A percentile compares a stretch with the other conserved stretches of the same genome.
phyloP scores from a whole-genome alignment of 441 rosid species.

The Brassica balearica region DNA sequence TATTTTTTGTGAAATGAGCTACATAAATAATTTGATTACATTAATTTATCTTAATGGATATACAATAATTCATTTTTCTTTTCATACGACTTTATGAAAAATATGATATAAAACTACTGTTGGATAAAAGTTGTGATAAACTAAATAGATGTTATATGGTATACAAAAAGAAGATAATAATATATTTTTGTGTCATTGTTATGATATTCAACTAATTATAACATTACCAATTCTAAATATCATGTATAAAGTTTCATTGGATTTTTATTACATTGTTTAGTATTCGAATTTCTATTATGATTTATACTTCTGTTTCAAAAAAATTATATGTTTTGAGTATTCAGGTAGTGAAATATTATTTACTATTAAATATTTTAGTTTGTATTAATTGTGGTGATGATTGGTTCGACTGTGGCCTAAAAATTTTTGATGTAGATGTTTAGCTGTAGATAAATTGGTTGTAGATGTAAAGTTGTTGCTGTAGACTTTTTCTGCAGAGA shows the following conservation, averaged over 20 bases:
- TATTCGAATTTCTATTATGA: background rate
- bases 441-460: no score
- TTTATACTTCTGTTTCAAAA: background rate
- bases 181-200: background rate
- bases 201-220: background rate
- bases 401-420: no score
- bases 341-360: background rate
- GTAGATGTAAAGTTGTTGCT: no score
- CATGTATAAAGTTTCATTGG: background rate
- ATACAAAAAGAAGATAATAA: background rate
- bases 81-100: slow-evolving; percentile 20
- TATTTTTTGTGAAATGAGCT: background rate
- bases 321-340: background rate
- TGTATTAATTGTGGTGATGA: background rate
- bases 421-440: no score
- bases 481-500: no score
- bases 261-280: background rate
- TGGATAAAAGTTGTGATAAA: background rate
- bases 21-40: slow-evolving; percentile 6
- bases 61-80: slow-evolving; percentile 18
- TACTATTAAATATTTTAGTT: background rate
- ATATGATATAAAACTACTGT: background rate
- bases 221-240: background rate
- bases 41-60: slow-evolving; percentile 8
- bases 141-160: background rate